Base-by-base conservation (phyloP, 2,329 filamentous ascomycete species). In the Tolypocladium album region DNA sequence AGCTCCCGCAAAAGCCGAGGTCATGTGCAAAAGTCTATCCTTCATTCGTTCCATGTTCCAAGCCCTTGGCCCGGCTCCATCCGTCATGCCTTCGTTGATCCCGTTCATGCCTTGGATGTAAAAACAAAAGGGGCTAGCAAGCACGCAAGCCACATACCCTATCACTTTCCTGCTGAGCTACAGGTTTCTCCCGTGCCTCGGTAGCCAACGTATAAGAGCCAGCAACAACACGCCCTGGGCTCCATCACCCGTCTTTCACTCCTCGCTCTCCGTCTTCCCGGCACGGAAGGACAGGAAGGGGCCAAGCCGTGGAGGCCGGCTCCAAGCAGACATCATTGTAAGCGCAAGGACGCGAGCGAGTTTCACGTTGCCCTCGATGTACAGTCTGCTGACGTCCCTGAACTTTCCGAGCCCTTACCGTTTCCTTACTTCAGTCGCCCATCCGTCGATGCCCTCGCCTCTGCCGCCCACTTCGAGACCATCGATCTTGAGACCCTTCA, bases 361-460 rank as follows among this genome's bases (percentile, higher is more conserved):
- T 2, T 56, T 24, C 17, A 20, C 53, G 31, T 40, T 45, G 38
- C 55, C 38, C 27, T 57, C 17, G 12, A 24, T 38, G 50, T 50
- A 34, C 24, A 58, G 40, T 27, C 34, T 56, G 59, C 55, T 60
- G 27, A 42, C 42, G 38, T 42, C 43, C 42, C 58, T 58, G 59
- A 59, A 60, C 61, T 58, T 63, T 61, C 57, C 63, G 58, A 60
- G 59, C 58, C 61, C 66, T 74, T 79, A 92, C 77, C 89, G 84
- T 78, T 88, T 89, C 79, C 94, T 93, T 68, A 96, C 83, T 78
- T 97, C 93, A 47, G 81, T 86, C 11, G 91, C 86, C 93, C 93
- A 97, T 4, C 93, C 93, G 59, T 96, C 91, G 69, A 97, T 97
- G 0, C 90, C 92, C 61, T 97, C 93, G 1, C 93, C 93, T 61